These are phyloP conservation scores for Takashimella tepidaria DNA, from an alignment of 1,284 basidiomycete genomes.

Conservation along the genomic window DNA sequence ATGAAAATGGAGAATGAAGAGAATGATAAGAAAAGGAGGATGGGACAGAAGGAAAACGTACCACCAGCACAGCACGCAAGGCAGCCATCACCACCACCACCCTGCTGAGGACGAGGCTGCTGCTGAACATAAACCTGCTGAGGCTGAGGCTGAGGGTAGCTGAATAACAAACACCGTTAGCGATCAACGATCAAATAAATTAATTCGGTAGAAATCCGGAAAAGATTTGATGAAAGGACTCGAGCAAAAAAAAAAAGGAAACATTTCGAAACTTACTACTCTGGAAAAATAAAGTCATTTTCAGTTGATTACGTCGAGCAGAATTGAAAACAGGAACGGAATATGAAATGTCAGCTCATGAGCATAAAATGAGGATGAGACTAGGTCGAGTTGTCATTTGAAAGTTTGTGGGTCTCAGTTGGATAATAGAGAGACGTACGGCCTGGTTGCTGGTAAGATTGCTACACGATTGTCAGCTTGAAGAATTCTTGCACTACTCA, in stretches of 20 bases:
- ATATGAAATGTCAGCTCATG: too few species aligned
- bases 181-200: too few species aligned
- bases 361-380: too few species aligned
- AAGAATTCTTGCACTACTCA: too few species aligned
- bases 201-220: too few species aligned
- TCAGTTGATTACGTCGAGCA: too few species aligned
- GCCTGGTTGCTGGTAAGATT: slow-evolving; percentile 33
- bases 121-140: slow-evolving; percentile 42
- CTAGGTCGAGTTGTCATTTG: too few species aligned
- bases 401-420: too few species aligned
- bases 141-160: slow-evolving; percentile 42
- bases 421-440: slow-evolving; percentile 22
- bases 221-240: too few species aligned
- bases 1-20: slow-evolving; percentile 1
- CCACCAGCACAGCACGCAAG: slow-evolving; percentile 30
- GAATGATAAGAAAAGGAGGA: neutral
- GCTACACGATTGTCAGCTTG: too few species aligned
- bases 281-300: too few species aligned
- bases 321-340: slow-evolving; percentile 1
- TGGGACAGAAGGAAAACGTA: slow-evolving; percentile 13
- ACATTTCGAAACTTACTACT: slow-evolving; percentile 14
- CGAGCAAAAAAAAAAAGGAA: too few species aligned
- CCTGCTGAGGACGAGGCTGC: slow-evolving; percentile 26
- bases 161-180: slow-evolving; percentile 9
- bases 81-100: slow-evolving; percentile 25